Evolutionary conservation across 106 monocot species (phyloP).

Genomic region (Allium fistulosum): DNA sequence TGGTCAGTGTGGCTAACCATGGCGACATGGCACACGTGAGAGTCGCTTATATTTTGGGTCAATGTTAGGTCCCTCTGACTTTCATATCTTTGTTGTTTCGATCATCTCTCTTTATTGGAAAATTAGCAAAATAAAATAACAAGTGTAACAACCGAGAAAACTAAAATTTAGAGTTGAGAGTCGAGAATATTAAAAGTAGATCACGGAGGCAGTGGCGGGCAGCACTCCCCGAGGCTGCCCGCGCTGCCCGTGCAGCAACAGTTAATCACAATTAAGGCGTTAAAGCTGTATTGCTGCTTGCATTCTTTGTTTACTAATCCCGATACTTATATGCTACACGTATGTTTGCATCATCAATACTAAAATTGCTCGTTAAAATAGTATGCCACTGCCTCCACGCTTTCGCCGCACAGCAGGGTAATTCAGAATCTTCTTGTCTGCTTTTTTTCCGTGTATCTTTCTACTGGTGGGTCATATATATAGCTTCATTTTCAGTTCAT

Average conservation of each 20-base stretch:
- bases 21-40: too few relatives aligned
- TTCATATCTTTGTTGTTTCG: too few relatives aligned
- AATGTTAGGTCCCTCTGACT: background rate
- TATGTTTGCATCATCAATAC: background rate
- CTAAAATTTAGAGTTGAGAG: background rate
- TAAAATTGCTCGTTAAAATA: too few relatives aligned
- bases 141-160: background rate
- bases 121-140: background rate
- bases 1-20: too few relatives aligned
- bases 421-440: too few relatives aligned
- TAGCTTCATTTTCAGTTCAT: too few relatives aligned
- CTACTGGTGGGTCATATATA: too few relatives aligned
- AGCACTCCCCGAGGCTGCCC: slow-evolving; percentile 14
- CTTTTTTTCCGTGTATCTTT: too few relatives aligned
- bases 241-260: background rate
- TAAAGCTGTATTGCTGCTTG: background rate
- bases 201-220: slow-evolving; percentile 1
- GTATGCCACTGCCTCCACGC: slow-evolving; percentile 11
- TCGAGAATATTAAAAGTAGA: background rate
- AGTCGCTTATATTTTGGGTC: too few relatives aligned
- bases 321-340: background rate
- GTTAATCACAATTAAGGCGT: background rate
- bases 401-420: slow-evolving; percentile 28
- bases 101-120: background rate
- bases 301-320: slow-evolving; percentile 12